Conservation (phyloP, 2,329 filamentous ascomycete species). For the Botrytis sinoallii region DNA sequence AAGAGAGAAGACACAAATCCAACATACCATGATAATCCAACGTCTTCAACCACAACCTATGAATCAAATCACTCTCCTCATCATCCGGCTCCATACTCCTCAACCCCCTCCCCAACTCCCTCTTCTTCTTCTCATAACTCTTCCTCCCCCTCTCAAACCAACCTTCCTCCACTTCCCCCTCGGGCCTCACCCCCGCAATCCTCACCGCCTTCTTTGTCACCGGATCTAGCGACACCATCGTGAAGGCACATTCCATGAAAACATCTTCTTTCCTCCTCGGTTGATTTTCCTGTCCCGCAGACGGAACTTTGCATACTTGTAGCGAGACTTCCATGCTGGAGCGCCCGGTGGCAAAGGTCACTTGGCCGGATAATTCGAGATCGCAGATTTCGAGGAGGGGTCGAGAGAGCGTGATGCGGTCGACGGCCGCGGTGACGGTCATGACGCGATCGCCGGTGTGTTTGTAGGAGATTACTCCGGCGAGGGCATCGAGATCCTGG, state of each 20-base stretch:
- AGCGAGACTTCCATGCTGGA: conserved; percentile 69
- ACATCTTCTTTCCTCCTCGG: conserved; percentile 56
- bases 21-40: conserved; percentile 51
- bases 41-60: conserved; percentile 66
- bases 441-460: conserved; percentile 60
- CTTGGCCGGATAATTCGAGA: conserved; percentile 55
- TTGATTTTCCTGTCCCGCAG: conserved; percentile 44
- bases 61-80: conserved; percentile 66
- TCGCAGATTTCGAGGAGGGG: conserved; percentile 67
- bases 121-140: conserved; percentile 64
- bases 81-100: conserved; percentile 65
- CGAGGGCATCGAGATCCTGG: conserved; percentile 63
- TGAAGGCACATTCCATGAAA: conserved; percentile 69
- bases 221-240: conserved; percentile 69
- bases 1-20: not conserved
- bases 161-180: conserved; percentile 59
- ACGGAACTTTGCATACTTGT: conserved; percentile 58
- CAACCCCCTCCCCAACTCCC: conserved; percentile 55
- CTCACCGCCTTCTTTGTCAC: conserved; percentile 62
- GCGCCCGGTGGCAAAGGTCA: conserved; percentile 61
- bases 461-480: conserved; percentile 67
- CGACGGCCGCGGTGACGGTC: conserved; percentile 42
- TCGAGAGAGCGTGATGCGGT: conserved; percentile 50
- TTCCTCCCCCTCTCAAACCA: conserved; percentile 61
- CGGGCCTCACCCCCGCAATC: conserved; percentile 57